Evolutionary conservation across 306 rosid genomes (phyloP).

Genomic region (Malus fusca): DNA sequence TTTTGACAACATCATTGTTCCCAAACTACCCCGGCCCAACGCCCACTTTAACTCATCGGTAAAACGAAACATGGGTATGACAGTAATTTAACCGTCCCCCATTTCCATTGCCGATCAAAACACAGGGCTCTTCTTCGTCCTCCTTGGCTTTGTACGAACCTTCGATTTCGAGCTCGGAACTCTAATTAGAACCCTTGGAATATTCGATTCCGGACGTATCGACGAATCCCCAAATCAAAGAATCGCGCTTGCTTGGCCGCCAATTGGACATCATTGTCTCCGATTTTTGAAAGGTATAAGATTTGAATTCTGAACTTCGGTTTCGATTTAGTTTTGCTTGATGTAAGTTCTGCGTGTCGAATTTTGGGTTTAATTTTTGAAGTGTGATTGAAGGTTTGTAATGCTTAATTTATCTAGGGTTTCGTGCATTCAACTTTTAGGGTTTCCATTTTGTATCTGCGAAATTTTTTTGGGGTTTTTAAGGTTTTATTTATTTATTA

Average conservation of each 20-base stretch:
- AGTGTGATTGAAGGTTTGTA: slow-evolving; percentile 1
- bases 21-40: slow-evolving; percentile 4
- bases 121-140: slow-evolving; percentile 54
- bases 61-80: slow-evolving; percentile 30
- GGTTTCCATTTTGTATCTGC: not conserved
- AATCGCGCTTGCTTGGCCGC: not conserved
- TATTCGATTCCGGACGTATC: slow-evolving; percentile 19
- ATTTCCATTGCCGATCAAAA: slow-evolving; percentile 74
- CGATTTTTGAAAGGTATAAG: not conserved
- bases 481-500: not conserved
- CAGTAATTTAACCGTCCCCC: slow-evolving; percentile 29
- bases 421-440: not conserved
- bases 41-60: not conserved
- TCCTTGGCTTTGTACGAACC: slow-evolving; percentile 68
- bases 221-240: not conserved
- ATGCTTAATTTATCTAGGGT: slow-evolving; percentile 12
- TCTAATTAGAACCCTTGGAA: slow-evolving; percentile 25
- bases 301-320: slow-evolving; percentile 2
- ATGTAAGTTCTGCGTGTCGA: not conserved
- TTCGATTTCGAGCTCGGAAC: slow-evolving; percentile 62
- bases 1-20: slow-evolving; percentile 2
- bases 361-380: not conserved
- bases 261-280: not conserved
- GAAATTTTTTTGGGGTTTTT: not conserved
- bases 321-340: not conserved